Base-by-base conservation (phyloP, 1,139 yeast species). In the Taphrina populina region DNA sequence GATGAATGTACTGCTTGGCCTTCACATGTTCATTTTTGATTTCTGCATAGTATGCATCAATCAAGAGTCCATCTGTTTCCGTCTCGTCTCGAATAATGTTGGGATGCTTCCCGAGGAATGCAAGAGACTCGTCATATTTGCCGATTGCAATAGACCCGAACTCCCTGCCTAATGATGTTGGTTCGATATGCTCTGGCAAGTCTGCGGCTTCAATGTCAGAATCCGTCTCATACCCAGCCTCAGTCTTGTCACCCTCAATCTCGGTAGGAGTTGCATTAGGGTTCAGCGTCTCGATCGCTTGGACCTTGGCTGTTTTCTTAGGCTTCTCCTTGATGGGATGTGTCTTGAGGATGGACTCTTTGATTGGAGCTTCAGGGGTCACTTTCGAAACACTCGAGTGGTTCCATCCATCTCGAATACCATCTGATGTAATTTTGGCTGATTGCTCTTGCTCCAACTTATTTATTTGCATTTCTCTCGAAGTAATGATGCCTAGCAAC, bases 341-440 rank as follows among this genome's bases (percentile, higher is more conserved):
- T 17, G 52, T 24, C 5, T 60, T 49, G 19, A 56, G 51, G n/a
- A 57, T 19, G 13, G 63, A 52, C 15, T 62, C 41, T 6, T 61
- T 51, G 5, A 61, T 43, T 17, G 61, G 40, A 2, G 61, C 53
- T 26, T 52, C 56, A 2, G 58, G 57, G 15, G 54, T 56, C 13
- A 57, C 73, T 64, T 80, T 83, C 68, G 87, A 88, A 67, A 88
- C 69, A 64, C 87, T 79, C 0, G 95, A 84, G 26, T 87, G 78
- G 66, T 90, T 95, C 73, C 88, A 92, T 0, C 96, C 98, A n/a
- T 95, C 88, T 63, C 82, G 95, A 36, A 88, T 77, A 69, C 92
- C 98, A 19, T 88, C 97, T 58, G 95, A 83, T 3, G 95, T 82
- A 61, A 92, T 90, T 66, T 87, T 84, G 59, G 74, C 69, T 8